Evolutionary conservation across 2,329 filamentous ascomycete species (phyloP), one percentile per base, ranked within the genome.

Genomic region (Fusarium sp.): DNA sequence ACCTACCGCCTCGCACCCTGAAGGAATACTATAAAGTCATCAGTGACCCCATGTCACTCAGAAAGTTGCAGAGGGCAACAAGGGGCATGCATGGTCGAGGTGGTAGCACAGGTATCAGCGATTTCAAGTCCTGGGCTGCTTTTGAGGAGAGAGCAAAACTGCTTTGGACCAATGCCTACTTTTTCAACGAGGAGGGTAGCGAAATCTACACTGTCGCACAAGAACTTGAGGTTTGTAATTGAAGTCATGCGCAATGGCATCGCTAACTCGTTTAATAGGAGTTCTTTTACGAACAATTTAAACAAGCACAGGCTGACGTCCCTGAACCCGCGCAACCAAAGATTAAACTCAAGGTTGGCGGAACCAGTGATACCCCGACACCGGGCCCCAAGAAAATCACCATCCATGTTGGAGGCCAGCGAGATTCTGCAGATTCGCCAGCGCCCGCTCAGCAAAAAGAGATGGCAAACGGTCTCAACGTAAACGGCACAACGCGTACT

Each of bases 121-220:
- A 93, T 49, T 93, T 94, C 80, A 94, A 93, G 78, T 91, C 84
- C 52, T 98, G 94, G 94, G 86, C 89, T 59, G 86, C 89, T 1
- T 93, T 97, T 70, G 93, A 93, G 77, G 90, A 94, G 56, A 92
- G 92, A 75, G 86, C 93, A 14, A 92, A 90, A 74, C 85, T 93
- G 54, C 89, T 98, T 44, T 98, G 94, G 94, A 87, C 86, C 50
- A 98, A 98, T 79, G 93, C 94, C 0, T 91, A 90, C 75, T 91
- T 91, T 62, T 98, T 95, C 83, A 98, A 98, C 72, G 93, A 97
- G 78, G 94, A 97, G 76, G 92, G 91, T 6, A 97, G 94, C 75
- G 91, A 93, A 18, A 94, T 97, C 53, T 93, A 90, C 69, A 84
- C 88, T 23, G 84, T 96, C 65, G 93, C 93, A 1, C 88, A 90